Evolutionary conservation across 495 filamentous ascomycete species (phyloP).

Genomic region (Penicillium paradoxum): DNA sequence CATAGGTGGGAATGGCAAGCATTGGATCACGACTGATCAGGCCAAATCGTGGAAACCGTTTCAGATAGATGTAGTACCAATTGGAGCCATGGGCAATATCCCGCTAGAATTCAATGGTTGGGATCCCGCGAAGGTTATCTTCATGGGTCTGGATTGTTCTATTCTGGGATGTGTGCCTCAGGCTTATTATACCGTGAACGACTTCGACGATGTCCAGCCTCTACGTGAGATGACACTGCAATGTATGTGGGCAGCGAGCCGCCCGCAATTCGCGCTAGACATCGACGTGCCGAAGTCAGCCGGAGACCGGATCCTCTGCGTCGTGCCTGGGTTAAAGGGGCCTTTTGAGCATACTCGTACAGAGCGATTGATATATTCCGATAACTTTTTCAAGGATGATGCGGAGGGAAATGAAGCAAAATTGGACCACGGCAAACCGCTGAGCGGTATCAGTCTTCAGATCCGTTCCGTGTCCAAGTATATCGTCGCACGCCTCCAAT

Average conservation of each 20-base stretch:
- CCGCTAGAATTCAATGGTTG: slow-evolving; percentile 70
- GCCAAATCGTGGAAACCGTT: slow-evolving; percentile 78
- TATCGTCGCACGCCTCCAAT: slow-evolving; percentile 74
- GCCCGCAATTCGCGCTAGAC: slow-evolving; percentile 65
- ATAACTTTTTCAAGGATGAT: slow-evolving; percentile 64
- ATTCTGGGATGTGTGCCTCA: slow-evolving; percentile 35
- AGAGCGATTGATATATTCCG: slow-evolving; percentile 71
- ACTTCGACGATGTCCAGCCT: slow-evolving; percentile 61
- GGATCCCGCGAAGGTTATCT: slow-evolving; percentile 77
- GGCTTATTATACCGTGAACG: slow-evolving; percentile 77
- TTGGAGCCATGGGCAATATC: slow-evolving; percentile 7
- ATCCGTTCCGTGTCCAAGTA: slow-evolving; percentile 68
- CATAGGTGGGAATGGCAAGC: slow-evolving; percentile 55
- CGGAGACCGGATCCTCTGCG: slow-evolving; percentile 70
- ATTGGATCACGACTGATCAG: slow-evolving; percentile 77
- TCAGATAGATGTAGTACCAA: slow-evolving; percentile 47
- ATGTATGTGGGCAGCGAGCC: slow-evolving; percentile 80
- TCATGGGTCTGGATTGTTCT: slow-evolving; percentile 58
- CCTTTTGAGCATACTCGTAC: slow-evolving; percentile 48
- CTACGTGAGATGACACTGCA: slow-evolving; percentile 60
- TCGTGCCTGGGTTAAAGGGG: slow-evolving; percentile 62
- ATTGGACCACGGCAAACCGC: slow-evolving; percentile 63
- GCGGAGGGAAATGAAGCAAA: slow-evolving; percentile 60
- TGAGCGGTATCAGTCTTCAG: slow-evolving; percentile 74
- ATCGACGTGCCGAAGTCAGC: slow-evolving; percentile 48